Evolutionary conservation across 768 basidiomycete genomes (phyloP).

Genomic region (Trametes cingulata): DNA sequence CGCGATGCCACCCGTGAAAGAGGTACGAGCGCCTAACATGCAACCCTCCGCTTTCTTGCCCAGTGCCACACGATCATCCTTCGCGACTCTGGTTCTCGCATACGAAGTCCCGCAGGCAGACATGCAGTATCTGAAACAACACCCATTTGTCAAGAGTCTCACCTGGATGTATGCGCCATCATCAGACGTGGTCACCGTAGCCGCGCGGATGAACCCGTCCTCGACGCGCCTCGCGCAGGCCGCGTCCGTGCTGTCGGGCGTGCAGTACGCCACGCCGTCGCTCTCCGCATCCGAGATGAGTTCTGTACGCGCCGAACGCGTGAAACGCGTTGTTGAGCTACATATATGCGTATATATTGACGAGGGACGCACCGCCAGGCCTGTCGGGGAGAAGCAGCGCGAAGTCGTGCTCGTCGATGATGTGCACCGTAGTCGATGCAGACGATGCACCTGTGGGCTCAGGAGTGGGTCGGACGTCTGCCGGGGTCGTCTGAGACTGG

Average conservation of each 20-base stretch:
- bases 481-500: slow-evolving; percentile 5
- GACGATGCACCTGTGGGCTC: slow-evolving; percentile 40
- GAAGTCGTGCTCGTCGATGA: slow-evolving; percentile 32
- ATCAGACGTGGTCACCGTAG: slow-evolving; percentile 33
- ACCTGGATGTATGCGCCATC: slow-evolving; percentile 45
- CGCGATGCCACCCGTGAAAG: neutral
- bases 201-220: slow-evolving; percentile 40
- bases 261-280: slow-evolving; percentile 41
- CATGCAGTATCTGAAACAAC: neutral
- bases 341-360: neutral
- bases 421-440: slow-evolving; percentile 39
- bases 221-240: slow-evolving; percentile 34
- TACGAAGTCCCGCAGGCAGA: neutral
- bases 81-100: too few species aligned
- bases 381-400: slow-evolving; percentile 37
- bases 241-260: slow-evolving; percentile 26
- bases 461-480: slow-evolving; percentile 39
- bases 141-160: neutral
- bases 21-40: too few species aligned
- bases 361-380: slow-evolving; percentile 33
- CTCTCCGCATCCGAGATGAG: slow-evolving; percentile 42
- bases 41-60: too few species aligned
- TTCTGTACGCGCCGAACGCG: slow-evolving; percentile 28
- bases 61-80: too few species aligned
- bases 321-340: neutral